phyloP scores from a whole-genome alignment of 495 filamentous ascomycete genomes.

The Penicillium bovifimosum region DNA sequence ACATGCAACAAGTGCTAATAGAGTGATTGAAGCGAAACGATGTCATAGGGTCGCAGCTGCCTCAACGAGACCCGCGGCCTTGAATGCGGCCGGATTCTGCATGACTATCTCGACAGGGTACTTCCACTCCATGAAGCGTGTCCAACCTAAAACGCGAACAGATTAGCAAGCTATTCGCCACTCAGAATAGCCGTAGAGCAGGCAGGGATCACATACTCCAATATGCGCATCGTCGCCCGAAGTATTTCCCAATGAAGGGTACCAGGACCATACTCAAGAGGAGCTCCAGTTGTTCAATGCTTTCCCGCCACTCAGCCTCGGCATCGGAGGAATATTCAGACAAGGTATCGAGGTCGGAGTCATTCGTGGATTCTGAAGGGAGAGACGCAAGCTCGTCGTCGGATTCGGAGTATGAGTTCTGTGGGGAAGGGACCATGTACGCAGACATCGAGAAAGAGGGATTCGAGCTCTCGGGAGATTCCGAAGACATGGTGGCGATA shows the following conservation, averaged over 20 bases:
- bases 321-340: conserved; percentile 64
- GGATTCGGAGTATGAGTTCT: conserved; percentile 39
- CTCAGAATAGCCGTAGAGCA: not conserved
- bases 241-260: conserved; percentile 87
- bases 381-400: conserved; percentile 74
- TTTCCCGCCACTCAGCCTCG: conserved; percentile 89
- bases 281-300: conserved; percentile 86
- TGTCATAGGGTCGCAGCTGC: conserved; percentile 64
- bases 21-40: not conserved
- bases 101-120: conserved; percentile 63
- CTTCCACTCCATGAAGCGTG: conserved; percentile 71
- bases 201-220: conserved; percentile 61
- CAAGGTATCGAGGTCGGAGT: conserved; percentile 53
- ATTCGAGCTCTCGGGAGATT: conserved; percentile 31
- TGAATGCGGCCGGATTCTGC: conserved; percentile 53
- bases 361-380: conserved; percentile 62
- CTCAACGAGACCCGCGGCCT: conserved; percentile 60
- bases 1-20: not conserved
- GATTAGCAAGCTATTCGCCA: not conserved
- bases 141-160: conserved; percentile 52
- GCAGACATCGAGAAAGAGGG: conserved; percentile 41
- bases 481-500: conserved; percentile 23
- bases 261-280: conserved; percentile 89
- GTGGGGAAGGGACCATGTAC: conserved; percentile 37
- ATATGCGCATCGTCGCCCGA: conserved; percentile 90